Percentiles rank a stretch among this genome's conserved stretches.
These are phyloP conservation scores for Diplodia seriata DNA, from an alignment of 2,329 filamentous ascomycete genomes.

Conservation along the genomic window DNA sequence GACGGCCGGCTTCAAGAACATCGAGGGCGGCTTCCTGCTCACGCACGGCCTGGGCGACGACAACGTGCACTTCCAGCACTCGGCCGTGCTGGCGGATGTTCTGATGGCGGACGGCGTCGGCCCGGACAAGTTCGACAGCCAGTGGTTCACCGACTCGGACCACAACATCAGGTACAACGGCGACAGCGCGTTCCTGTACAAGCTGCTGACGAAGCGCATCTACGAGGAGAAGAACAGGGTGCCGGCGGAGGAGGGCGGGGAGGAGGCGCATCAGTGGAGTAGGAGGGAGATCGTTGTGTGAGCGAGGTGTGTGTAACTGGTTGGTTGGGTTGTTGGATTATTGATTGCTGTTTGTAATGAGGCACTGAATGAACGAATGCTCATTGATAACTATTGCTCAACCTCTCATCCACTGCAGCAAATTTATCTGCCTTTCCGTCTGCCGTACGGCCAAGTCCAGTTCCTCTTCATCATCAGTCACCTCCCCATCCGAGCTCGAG, in stretches of 20 bases:
- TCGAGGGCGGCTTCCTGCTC: conserved; percentile 66
- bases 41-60: conserved; percentile 73
- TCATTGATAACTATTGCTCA: no score
- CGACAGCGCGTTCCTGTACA: conserved; percentile 64
- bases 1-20: conserved; percentile 66
- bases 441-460: neutral
- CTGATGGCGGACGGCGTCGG: conserved; percentile 66
- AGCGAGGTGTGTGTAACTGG: neutral
- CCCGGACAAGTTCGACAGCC: conserved; percentile 67
- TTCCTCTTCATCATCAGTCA: conserved; percentile 4
- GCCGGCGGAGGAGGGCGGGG: neutral
- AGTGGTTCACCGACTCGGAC: conserved; percentile 66
- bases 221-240: conserved; percentile 66
- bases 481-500: conserved; percentile 6
- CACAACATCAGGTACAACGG: conserved; percentile 67
- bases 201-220: conserved; percentile 66
- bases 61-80: conserved; percentile 75
- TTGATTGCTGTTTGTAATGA: no score
- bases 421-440: neutral
- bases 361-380: no score
- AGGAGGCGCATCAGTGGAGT: conserved; percentile 22
- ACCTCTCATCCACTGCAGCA: conserved; percentile 4
- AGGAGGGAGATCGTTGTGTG: conserved; percentile 9
- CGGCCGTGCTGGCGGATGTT: conserved; percentile 67
- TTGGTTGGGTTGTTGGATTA: neutral